phyloP scores from a whole-genome alignment of 1,284 basidiomycete species.

The Leccinum griseonigrum region DNA sequence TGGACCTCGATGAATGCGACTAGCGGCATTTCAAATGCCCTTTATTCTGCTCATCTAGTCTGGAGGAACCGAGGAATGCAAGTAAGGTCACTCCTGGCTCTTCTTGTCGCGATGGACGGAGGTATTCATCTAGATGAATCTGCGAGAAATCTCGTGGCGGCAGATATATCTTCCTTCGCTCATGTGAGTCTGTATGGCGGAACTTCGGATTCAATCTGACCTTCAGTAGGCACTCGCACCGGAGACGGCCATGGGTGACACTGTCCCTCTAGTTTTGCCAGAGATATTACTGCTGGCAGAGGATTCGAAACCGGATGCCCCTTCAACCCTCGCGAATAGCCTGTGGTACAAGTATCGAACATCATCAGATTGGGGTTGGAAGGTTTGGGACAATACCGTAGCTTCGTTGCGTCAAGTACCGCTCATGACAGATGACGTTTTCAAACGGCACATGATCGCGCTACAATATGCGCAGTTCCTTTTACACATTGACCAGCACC shows the following conservation, averaged over 20 bases:
- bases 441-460: slow-evolving; percentile 48
- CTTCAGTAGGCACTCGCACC: slow-evolving; percentile 43
- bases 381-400: slow-evolving; percentile 77
- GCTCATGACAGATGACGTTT: slow-evolving; percentile 46
- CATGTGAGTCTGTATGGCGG: slow-evolving; percentile 44
- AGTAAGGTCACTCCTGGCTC: slow-evolving; percentile 56
- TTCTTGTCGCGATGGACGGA: slow-evolving; percentile 64
- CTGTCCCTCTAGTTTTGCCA: slow-evolving; percentile 58
- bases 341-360: slow-evolving; percentile 78
- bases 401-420: slow-evolving; percentile 67
- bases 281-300: slow-evolving; percentile 65
- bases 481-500: slow-evolving; percentile 68
- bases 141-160: slow-evolving; percentile 55
- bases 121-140: slow-evolving; percentile 50
- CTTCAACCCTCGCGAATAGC: slow-evolving; percentile 66
- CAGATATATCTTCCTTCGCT: slow-evolving; percentile 58
- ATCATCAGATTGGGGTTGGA: slow-evolving; percentile 69
- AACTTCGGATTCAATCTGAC: neutral
- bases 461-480: slow-evolving; percentile 67
- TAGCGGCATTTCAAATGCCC: slow-evolving; percentile 49
- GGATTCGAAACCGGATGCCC: slow-evolving; percentile 54
- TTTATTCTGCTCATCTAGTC: slow-evolving; percentile 59
- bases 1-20: slow-evolving; percentile 77
- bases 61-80: slow-evolving; percentile 65
- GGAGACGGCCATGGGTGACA: slow-evolving; percentile 42